Conservation (phyloP, 1,284 basidiomycete species). For the Malassezia cuniculi region DNA sequence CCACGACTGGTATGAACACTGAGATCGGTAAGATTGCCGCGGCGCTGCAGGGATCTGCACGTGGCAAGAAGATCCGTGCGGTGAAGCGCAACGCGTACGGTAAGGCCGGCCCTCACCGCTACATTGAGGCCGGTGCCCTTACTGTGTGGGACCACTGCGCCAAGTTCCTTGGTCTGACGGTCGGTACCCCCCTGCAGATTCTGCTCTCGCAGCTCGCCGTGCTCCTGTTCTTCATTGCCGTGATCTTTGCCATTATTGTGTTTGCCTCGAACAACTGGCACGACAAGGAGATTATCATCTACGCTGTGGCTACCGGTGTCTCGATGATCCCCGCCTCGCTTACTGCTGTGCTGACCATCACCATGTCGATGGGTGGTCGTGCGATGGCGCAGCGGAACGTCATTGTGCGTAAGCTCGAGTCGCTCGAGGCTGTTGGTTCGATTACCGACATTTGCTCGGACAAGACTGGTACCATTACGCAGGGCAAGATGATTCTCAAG, state of each 20-base stretch:
- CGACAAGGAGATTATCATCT: constrained; percentile 42
- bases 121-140: constrained; percentile 45
- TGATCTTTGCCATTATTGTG: constrained; percentile 45
- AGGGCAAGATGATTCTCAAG: constrained; percentile 42
- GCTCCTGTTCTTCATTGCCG: constrained; percentile 36
- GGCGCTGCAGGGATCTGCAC: constrained; percentile 34
- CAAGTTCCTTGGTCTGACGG: constrained; percentile 43
- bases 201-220: constrained; percentile 45
- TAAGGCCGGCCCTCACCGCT: constrained; percentile 43
- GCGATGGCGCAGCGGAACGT: constrained; percentile 52
- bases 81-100: constrained; percentile 50
- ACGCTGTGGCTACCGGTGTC: constrained; percentile 50
- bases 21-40: constrained; percentile 43
- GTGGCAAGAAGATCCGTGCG: constrained; percentile 34
- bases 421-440: constrained; percentile 40
- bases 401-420: constrained; percentile 49
- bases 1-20: constrained; percentile 54
- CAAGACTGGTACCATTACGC: constrained; percentile 44
- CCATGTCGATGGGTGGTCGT: constrained; percentile 50
- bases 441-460: constrained; percentile 44
- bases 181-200: constrained; percentile 46
- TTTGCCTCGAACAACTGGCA: constrained; percentile 46
- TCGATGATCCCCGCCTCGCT: constrained; percentile 51
- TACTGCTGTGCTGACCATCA: constrained; percentile 44
- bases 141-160: constrained; percentile 44